Conservation (phyloP, 805 yeast species). For the Grigorovia humatica region DNA sequence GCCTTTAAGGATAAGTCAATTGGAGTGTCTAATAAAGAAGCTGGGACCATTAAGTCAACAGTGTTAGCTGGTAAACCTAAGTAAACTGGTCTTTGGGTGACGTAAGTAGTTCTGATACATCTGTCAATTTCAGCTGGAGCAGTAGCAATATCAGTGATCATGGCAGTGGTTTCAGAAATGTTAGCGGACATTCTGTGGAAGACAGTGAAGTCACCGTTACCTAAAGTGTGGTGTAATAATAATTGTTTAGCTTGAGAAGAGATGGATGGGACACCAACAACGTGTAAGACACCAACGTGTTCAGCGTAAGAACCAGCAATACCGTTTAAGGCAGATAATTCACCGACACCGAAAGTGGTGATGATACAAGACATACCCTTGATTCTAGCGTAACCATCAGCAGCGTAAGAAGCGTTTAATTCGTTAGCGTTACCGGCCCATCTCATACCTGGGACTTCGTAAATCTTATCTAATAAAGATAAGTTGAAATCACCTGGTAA, state of each 20-base stretch:
- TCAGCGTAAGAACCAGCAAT: constrained; percentile 85
- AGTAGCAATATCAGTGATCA: constrained; percentile 49
- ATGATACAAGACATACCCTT: constrained; percentile 65
- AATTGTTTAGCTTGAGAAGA: constrained; percentile 63
- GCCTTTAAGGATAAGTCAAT: constrained; percentile 49
- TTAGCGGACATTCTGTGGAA: constrained; percentile 70
- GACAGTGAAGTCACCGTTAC: constrained; percentile 72
- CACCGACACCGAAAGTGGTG: constrained; percentile 91
- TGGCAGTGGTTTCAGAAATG: constrained; percentile 57
- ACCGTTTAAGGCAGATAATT: constrained; percentile 73
- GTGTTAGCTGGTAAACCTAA: constrained; percentile 75
- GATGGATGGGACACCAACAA: constrained; percentile 79
- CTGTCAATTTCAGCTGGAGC: constrained; percentile 69
- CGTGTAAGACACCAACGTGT: constrained; percentile 75
- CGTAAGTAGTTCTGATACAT: constrained; percentile 60
- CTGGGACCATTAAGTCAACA: constrained; percentile 54
- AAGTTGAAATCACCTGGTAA: constrained; percentile 78
- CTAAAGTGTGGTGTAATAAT: constrained; percentile 73
- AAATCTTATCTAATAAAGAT: constrained; percentile 58
- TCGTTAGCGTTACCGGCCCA: constrained; percentile 93
- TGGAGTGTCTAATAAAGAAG: constrained; percentile 48
- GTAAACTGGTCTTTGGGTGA: constrained; percentile 72
- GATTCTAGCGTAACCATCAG: constrained; percentile 80
- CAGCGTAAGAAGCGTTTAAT: constrained; percentile 73
- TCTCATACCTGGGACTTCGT: constrained; percentile 63